Evolutionary conservation across 2,329 filamentous ascomycete species (phyloP), one percentile per base, ranked within the genome.

Genomic region (Ascochyta rabiei): DNA sequence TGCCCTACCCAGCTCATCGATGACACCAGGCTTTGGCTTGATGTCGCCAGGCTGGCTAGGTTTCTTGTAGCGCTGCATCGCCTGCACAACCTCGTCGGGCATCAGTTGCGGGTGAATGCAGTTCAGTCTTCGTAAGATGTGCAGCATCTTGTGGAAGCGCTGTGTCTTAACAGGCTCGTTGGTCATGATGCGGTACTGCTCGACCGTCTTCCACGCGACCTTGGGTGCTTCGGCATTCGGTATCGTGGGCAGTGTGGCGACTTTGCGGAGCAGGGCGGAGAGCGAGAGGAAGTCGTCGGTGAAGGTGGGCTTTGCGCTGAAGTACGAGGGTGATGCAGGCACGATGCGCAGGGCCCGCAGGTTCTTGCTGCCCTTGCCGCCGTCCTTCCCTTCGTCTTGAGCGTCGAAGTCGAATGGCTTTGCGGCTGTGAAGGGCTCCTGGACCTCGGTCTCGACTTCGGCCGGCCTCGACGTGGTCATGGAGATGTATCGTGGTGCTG

Each of bases 301-400:
- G 81, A 96, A 97, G 49, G 84, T 82, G 1, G 93, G 89, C 57
- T 88, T 88, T 47, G 89, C 89, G 47, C 91, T 93, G 80, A 98
- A 99, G 79, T 99, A 99, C n/a, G 93, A 95, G 2, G 91, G 88
- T 31, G 93, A 96, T 23, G 84, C 83, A 18, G 95, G 95, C 31
- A 97, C 80, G 19, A 96, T 81, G 62, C 95, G 90, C 48, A 90
- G 66, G 21, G 64, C 71, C 41, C 63, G 56, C 37, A 80, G 39
- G 18, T 44, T 44, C 16, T 53, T 53, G 44, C 44, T 56, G 30
- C 46, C 59, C 44, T 35, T 58, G 21, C 59, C 57, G 6, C 49
- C 57, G n/a, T 43, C 40, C 2, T 35, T 41, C 5, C 23, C 43
- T 2, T 58, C 63, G 12, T 46, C 21, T 65, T 10, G 56, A 15